Conservation (phyloP, 1,139 yeast genomes). For the Hemisphaericaspora xylofermentans region DNA sequence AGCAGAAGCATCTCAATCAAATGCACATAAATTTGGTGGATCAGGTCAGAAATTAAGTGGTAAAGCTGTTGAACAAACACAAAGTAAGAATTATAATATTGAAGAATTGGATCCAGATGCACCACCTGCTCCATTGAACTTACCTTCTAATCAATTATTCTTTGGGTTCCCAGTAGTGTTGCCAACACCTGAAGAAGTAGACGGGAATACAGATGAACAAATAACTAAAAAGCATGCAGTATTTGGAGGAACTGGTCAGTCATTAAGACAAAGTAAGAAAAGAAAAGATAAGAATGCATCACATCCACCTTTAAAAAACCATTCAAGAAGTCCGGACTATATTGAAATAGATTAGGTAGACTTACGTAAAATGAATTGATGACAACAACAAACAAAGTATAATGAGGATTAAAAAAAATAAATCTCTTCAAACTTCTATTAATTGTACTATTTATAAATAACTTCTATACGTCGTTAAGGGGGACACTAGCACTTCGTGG, state of each 20-base stretch:
- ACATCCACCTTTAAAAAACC: constrained; percentile 47
- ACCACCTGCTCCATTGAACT: constrained; percentile 66
- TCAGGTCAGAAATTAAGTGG: constrained; percentile 77
- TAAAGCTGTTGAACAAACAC: constrained; percentile 33
- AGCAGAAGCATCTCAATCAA: constrained; percentile 31
- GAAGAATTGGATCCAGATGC: constrained; percentile 51
- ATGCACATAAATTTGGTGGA: constrained; percentile 46
- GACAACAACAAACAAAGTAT: neutral
- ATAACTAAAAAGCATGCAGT: constrained; percentile 18
- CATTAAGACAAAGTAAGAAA: constrained; percentile 71
- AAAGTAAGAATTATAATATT: constrained; percentile 20
- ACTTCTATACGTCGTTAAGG: neutral
- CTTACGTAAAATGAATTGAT: neutral
- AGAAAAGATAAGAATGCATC: constrained; percentile 58
- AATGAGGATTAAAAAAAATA: neutral
- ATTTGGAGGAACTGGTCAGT: constrained; percentile 66
- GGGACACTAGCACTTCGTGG: too few species aligned
- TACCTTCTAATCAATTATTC: constrained; percentile 85
- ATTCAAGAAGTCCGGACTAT: constrained; percentile 67
- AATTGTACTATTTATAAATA: neutral
- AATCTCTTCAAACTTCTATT: neutral
- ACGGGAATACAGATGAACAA: constrained; percentile 24
- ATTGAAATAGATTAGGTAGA: constrained; percentile 66
- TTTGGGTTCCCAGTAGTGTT: constrained; percentile 90
- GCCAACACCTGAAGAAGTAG: constrained; percentile 52